These are phyloP conservation scores for Coniferiporia sulphurascens DNA, from an alignment of 1,284 basidiomycete species.

Conservation along the genomic window DNA sequence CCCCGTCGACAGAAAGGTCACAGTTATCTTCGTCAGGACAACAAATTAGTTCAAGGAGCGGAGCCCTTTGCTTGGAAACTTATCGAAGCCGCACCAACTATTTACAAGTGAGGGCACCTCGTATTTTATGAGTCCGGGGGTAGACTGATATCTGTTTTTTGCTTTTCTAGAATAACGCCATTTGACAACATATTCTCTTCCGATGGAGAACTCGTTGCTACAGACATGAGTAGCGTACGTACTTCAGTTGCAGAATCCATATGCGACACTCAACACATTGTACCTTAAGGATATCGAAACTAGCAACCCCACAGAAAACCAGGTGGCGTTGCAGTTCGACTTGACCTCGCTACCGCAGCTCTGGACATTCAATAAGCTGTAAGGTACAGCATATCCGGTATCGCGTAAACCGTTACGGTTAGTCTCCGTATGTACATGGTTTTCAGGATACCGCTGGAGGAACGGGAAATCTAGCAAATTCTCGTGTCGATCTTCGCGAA, in stretches of 20 bases:
- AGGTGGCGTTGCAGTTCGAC: neutral
- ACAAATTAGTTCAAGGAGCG: conserved; percentile 1
- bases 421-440: neutral
- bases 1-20: neutral
- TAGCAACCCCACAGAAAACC: neutral
- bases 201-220: conserved; percentile 8
- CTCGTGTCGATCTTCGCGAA: too few species aligned
- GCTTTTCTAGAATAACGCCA: conserved; percentile 1
- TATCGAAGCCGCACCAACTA: neutral
- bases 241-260: neutral
- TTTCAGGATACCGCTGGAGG: neutral
- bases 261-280: neutral
- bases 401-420: neutral
- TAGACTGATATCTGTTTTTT: neutral
- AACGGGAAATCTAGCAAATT: too few species aligned
- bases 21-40: neutral
- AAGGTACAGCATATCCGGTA: neutral
- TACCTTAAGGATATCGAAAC: neutral
- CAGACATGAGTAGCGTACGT: neutral
- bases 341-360: neutral
- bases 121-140: neutral
- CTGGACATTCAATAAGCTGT: conserved; percentile 7
- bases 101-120: neutral
- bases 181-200: conserved; percentile 7
- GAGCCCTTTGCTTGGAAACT: neutral